Evolutionary conservation across 352 stramenopile genomes (phyloP).

Genomic region (Phytophthora multivora): DNA sequence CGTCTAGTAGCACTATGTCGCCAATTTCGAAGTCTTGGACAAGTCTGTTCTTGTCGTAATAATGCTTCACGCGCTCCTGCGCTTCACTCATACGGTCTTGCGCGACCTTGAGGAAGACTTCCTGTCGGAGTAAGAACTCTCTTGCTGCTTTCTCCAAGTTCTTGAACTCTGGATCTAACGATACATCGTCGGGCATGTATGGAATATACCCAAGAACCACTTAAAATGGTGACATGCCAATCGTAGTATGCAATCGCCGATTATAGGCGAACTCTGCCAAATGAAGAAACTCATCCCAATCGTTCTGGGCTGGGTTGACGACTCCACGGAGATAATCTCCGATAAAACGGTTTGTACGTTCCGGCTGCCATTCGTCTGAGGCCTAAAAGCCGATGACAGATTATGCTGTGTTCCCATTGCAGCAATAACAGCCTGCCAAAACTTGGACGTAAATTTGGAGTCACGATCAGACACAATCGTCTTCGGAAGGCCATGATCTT

Average conservation of each 20-base stretch:
- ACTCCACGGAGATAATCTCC: constrained; percentile 9
- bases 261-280: constrained; percentile 18
- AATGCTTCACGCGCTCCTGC: constrained; percentile 6
- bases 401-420: constrained; percentile 1
- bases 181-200: constrained; percentile 14
- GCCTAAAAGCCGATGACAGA: constrained; percentile 4
- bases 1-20: constrained; percentile 2
- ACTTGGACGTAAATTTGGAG: constrained; percentile 8
- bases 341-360: constrained; percentile 14
- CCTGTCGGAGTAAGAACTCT: constrained; percentile 3
- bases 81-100: constrained; percentile 12
- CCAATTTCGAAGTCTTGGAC: background rate
- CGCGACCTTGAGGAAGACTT: background rate
- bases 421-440: background rate
- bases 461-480: constrained; percentile 2
- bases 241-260: constrained; percentile 3
- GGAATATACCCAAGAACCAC: constrained; percentile 13
- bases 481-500: constrained; percentile 10
- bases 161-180: constrained; percentile 11
- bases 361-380: constrained; percentile 8
- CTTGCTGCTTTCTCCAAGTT: constrained; percentile 6
- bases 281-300: constrained; percentile 11
- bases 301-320: constrained; percentile 10
- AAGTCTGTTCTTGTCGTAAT: constrained; percentile 14
- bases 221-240: constrained; percentile 16